A percentile compares a stretch with the other conserved stretches of the same genome.
phyloP scores from a whole-genome alignment of 768 basidiomycete genomes.

The Boletus edulis region DNA sequence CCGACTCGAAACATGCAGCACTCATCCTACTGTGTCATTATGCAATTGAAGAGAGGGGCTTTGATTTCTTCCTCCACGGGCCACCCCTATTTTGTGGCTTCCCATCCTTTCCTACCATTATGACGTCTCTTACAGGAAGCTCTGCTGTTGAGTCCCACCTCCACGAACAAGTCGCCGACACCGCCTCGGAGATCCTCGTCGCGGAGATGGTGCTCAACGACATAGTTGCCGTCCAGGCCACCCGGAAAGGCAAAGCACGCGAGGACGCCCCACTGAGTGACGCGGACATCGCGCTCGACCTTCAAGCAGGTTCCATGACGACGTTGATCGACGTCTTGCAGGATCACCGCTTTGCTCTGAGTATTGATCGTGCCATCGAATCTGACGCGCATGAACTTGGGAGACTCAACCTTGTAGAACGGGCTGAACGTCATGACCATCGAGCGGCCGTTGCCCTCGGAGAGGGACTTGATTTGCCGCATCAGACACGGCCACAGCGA shows the following conservation, averaged over 20 bases:
- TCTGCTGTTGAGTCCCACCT: constrained; percentile 13
- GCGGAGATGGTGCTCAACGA: constrained; percentile 43
- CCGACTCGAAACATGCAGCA: no score
- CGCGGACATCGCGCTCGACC: constrained; percentile 43
- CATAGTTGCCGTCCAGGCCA: constrained; percentile 33
- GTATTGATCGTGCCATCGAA: constrained; percentile 41
- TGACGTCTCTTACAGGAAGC: constrained; percentile 4
- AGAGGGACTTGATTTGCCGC: constrained; percentile 23
- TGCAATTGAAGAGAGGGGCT: neutral
- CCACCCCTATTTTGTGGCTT: neutral
- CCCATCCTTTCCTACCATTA: neutral
- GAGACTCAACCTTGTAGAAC: constrained; percentile 33
- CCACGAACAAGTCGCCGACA: constrained; percentile 23
- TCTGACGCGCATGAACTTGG: constrained; percentile 33
- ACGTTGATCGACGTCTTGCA: constrained; percentile 29
- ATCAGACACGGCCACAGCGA: constrained; percentile 16
- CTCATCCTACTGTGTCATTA: neutral
- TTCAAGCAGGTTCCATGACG: constrained; percentile 38
- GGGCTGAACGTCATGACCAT: constrained; percentile 41
- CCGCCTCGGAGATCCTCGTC: constrained; percentile 38
- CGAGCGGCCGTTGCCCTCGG: constrained; percentile 38
- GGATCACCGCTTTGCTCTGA: constrained; percentile 41
- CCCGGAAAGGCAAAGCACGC: constrained; percentile 38
- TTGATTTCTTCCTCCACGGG: neutral
- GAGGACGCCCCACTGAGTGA: constrained; percentile 35